Conservation (phyloP, 2,329 filamentous ascomycete species). For the Fusarium begoniae region DNA sequence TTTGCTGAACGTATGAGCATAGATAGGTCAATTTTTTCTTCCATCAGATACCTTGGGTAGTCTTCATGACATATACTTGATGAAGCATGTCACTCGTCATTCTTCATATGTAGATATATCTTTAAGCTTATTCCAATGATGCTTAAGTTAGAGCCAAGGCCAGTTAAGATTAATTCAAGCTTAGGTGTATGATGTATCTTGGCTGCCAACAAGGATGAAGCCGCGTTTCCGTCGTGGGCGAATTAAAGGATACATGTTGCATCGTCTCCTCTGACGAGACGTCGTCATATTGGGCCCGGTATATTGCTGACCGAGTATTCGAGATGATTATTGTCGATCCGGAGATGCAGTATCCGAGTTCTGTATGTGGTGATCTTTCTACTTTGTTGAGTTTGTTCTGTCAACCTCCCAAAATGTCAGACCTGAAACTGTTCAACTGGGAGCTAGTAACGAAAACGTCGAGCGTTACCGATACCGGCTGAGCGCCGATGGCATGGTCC, state of each 20-base stretch:
- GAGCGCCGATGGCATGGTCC: background rate
- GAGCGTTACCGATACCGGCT: background rate
- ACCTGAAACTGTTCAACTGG: background rate
- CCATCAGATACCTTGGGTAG: too few relatives aligned
- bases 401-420: background rate
- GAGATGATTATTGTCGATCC: background rate
- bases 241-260: constrained; percentile 13
- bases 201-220: constrained; percentile 2
- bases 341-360: background rate
- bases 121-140: constrained; percentile 2
- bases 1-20: background rate
- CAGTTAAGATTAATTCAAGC: background rate
- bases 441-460: background rate
- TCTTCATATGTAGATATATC: background rate
- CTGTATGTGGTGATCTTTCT: background rate
- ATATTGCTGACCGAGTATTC: background rate
- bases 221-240: constrained; percentile 4
- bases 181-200: background rate
- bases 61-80: background rate
- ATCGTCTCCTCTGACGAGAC: background rate
- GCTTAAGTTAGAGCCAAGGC: background rate
- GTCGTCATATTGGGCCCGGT: background rate
- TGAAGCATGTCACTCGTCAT: background rate
- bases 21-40: too few relatives aligned
- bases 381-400: background rate